Evolutionary conservation across 1,139 yeast genomes (phyloP), one percentile per base, ranked within the genome.

Genomic region (Candida pseudocylindracea): DNA sequence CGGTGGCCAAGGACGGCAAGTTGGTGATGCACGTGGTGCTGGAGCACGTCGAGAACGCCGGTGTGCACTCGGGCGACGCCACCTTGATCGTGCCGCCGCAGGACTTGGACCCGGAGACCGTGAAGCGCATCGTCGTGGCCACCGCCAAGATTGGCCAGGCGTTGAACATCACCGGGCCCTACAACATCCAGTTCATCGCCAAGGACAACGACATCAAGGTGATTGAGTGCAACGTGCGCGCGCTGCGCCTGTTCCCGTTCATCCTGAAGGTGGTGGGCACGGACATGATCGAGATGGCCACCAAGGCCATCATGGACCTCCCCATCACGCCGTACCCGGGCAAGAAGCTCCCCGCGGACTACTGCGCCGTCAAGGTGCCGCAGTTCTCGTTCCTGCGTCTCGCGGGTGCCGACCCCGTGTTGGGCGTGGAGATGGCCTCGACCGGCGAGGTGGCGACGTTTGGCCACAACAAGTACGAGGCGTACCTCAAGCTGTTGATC

Each of bases 41-140:
- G 36, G 98, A 91, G 57, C 98, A 88, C 53, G 96, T 88, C 47
- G 98, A 88, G 57, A 88, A 88, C 50, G 98, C 98, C 26, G 98
- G 98, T 69, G 95, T 88, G 36, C 98, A 88, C 58, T 88, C 98
- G 37, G 98, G 98, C 65, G 98, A 88, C 57, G 98, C 98, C 39
- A 88, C 98, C 33, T 63, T 88, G 50, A 76, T 88, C 54, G 93
- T 88, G 38, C 98, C 98, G 37, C 95, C 96, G 32, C 96, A 85
- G 59, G 93, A 81, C 54, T 67, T 88, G 49, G 91, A 76, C 41
- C 81, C 85, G 39, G 93, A 80, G 57, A 83, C 93, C 30, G 93
- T 83, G 36, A 63, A 69, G 44, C 69, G 95, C 57, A 80, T 85
- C 50, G 93, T 80, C 38, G 91, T 72, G 47, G 94, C 94, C 32